A percentile compares a stretch with the other conserved stretches of the same genome.
Conservation (phyloP, 495 filamentous ascomycete genomes). For the Copromyces sp. region DNA sequence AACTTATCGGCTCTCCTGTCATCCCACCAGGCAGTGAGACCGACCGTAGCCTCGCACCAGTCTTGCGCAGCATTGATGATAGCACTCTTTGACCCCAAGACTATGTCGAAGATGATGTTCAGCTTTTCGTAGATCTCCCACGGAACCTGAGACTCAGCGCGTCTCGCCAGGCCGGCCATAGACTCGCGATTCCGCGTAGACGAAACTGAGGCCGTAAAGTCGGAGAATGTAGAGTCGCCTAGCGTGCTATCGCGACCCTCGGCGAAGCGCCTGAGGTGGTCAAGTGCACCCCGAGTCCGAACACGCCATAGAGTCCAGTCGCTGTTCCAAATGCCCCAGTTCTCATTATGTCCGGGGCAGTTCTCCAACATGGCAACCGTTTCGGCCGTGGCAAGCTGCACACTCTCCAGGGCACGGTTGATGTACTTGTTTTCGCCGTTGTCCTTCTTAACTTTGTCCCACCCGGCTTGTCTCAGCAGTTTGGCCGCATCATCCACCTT, state of each 20-base stretch:
- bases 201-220: conserved; percentile 13
- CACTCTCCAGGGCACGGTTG: conserved; percentile 59
- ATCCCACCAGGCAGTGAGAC: conserved; percentile 80
- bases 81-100: conserved; percentile 58
- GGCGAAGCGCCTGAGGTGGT: conserved; percentile 61
- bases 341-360: conserved; percentile 54
- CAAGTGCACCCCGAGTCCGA: conserved; percentile 51
- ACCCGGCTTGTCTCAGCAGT: conserved; percentile 61
- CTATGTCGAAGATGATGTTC: conserved; percentile 59
- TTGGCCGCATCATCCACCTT: conserved; percentile 50
- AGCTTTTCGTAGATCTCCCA: conserved; percentile 80
- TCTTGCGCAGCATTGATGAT: conserved; percentile 63
- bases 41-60: conserved; percentile 79
- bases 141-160: conserved; percentile 72
- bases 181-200: conserved; percentile 23
- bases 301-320: conserved; percentile 75
- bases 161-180: conserved; percentile 49
- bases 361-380: conserved; percentile 54
- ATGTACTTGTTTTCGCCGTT: conserved; percentile 52
- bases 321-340: conserved; percentile 66
- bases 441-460: conserved; percentile 50
- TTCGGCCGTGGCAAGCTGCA: conserved; percentile 55
- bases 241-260: conserved; percentile 50
- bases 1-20: conserved; percentile 48
- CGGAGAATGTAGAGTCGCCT: conserved; percentile 28